Evolutionary conservation across 805 yeast species (phyloP).

Genomic region (Brettanomyces nanus): DNA sequence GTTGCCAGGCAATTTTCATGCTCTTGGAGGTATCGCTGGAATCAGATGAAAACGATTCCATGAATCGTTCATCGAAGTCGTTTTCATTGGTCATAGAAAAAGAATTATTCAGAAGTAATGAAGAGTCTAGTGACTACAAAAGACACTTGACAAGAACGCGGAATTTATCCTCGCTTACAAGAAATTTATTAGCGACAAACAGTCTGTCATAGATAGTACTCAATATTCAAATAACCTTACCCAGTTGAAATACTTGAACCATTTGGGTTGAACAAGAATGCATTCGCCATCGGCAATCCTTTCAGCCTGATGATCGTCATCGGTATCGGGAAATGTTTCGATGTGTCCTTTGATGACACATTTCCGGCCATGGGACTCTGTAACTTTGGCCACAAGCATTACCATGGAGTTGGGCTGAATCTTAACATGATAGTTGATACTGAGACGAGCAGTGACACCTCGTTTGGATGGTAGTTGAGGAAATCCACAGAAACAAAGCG

Average conservation of each 20-base stretch:
- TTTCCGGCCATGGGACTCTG: slow-evolving; percentile 67
- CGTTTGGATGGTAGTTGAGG: slow-evolving; percentile 66
- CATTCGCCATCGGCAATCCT: slow-evolving; percentile 53
- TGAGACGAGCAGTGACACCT: slow-evolving; percentile 83
- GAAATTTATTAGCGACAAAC: too few relatives aligned
- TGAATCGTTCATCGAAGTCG: slow-evolving; percentile 2
- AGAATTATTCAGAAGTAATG: neutral
- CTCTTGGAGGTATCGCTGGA: neutral
- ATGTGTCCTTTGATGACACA: slow-evolving; percentile 67
- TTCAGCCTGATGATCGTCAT: slow-evolving; percentile 6
- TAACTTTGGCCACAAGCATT: slow-evolving; percentile 58
- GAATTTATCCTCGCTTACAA: too few relatives aligned
- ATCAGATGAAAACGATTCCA: slow-evolving; percentile 3
- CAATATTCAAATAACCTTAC: slow-evolving; percentile 17
- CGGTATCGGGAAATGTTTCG: slow-evolving; percentile 36
- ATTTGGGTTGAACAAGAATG: slow-evolving; percentile 75
- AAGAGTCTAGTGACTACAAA: neutral
- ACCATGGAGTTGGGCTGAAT: slow-evolving; percentile 59
- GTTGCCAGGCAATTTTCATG: slow-evolving; percentile 5
- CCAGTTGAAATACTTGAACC: slow-evolving; percentile 71
- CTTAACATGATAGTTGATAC: slow-evolving; percentile 52
- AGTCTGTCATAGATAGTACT: too few relatives aligned
- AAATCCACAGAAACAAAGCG: slow-evolving; percentile 80
- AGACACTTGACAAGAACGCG: too few relatives aligned
- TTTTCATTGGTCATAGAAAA: neutral